phyloP scores from a whole-genome alignment of 139 green algal genomes.

The Closterium sp. region DNA sequence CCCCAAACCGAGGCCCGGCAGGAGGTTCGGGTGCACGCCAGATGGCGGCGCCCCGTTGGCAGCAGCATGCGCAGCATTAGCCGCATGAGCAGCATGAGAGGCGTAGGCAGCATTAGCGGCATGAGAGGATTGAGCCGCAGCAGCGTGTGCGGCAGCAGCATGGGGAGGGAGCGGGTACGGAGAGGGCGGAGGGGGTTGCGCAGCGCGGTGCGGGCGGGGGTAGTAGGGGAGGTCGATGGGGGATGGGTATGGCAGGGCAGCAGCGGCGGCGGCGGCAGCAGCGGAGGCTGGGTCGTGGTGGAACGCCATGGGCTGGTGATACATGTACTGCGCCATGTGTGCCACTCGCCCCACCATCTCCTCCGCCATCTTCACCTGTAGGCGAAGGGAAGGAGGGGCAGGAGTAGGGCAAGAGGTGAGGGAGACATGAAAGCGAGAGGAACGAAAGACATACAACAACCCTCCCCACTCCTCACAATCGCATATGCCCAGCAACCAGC shows the following conservation, averaged over 20 bases:
- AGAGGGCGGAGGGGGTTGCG: neutral
- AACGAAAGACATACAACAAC: no score
- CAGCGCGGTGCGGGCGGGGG: neutral
- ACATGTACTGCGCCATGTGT: slow-evolving; percentile 30
- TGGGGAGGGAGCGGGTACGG: neutral
- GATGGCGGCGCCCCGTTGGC: neutral
- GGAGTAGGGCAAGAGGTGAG: no score
- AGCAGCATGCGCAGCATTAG: no score
- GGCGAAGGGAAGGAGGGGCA: neutral
- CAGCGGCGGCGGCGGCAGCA: neutral
- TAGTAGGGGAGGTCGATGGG: neutral
- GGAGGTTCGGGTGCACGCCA: neutral
- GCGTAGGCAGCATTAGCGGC: neutral
- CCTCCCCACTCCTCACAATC: no score
- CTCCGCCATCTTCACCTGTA: slow-evolving; percentile 36
- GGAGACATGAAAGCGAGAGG: no score
- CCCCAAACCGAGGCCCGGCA: neutral
- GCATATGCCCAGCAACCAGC: no score
- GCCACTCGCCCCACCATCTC: slow-evolving; percentile 29
- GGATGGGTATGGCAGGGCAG: neutral
- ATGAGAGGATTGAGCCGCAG: neutral
- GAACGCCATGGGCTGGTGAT: slow-evolving; percentile 3
- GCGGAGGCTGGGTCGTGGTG: neutral
- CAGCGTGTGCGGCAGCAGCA: neutral
- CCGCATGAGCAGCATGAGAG: no score